phyloP scores from a whole-genome alignment of 495 filamentous ascomycete genomes.

The Penicillium riverlandense region DNA sequence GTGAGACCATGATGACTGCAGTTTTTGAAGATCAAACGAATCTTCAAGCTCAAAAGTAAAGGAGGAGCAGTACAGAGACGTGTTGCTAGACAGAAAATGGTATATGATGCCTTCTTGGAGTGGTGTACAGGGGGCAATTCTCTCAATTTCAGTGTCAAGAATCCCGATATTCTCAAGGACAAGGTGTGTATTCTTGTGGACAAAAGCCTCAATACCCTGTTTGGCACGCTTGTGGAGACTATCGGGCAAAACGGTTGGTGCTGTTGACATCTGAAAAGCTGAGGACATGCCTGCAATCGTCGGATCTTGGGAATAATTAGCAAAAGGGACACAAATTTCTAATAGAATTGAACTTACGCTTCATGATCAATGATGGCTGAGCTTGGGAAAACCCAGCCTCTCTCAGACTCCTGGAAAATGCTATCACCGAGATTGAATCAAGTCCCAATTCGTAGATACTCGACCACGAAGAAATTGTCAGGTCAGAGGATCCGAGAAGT shows the following conservation, averaged over 20 bases:
- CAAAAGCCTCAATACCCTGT: constrained; percentile 51
- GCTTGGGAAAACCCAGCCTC: constrained; percentile 47
- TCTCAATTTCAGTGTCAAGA: constrained; percentile 46
- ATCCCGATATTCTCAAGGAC: constrained; percentile 41
- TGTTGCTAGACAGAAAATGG: constrained; percentile 47
- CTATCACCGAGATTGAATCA: constrained; percentile 74
- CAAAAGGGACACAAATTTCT: constrained; percentile 1
- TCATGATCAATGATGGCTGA: constrained; percentile 58
- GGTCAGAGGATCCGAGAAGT: constrained; percentile 33
- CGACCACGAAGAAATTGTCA: constrained; percentile 42
- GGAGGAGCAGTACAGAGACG: constrained; percentile 60
- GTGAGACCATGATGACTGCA: constrained; percentile 46
- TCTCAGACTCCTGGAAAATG: constrained; percentile 49
- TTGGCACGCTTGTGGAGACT: constrained; percentile 34
- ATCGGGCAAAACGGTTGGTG: constrained; percentile 7
- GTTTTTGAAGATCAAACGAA: constrained; percentile 24
- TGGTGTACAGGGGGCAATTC: constrained; percentile 68
- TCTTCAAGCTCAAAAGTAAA: constrained; percentile 51
- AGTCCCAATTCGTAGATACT: constrained; percentile 77
- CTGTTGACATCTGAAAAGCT: constrained; percentile 20
- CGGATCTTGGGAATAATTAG: constrained; percentile 34
- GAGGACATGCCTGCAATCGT: constrained; percentile 40
- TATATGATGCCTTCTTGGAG: constrained; percentile 77
- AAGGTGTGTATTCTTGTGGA: constrained; percentile 42
- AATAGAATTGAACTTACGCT: constrained; percentile 27